phyloP scores from a whole-genome alignment of 2,329 filamentous ascomycete species.

The Neophaeococcomyces mojaviensis region DNA sequence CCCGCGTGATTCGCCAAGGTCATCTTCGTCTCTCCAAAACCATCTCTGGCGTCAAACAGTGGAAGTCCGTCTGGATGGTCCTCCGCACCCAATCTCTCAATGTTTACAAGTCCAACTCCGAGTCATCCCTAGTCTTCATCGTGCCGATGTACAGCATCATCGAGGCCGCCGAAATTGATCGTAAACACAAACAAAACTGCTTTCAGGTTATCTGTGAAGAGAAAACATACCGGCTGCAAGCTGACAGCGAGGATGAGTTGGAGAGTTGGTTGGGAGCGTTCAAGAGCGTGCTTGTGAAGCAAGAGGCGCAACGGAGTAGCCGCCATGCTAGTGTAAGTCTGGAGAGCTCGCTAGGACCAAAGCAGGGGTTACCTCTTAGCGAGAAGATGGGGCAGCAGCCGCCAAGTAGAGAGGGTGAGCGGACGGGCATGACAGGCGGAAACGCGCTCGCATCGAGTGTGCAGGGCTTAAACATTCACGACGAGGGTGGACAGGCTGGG shows the following conservation, averaged over 20 bases:
- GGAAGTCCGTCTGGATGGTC: constrained; percentile 93
- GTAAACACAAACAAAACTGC: constrained; percentile 75
- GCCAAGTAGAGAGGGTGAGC: background rate
- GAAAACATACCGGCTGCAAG: constrained; percentile 70
- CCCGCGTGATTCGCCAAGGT: constrained; percentile 89
- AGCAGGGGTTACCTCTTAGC: background rate
- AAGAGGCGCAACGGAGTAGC: constrained; percentile 5
- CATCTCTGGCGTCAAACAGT: constrained; percentile 68
- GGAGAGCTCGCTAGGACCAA: background rate
- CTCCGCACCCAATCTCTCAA: constrained; percentile 76
- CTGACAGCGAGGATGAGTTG: constrained; percentile 71
- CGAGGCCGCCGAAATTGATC: constrained; percentile 86
- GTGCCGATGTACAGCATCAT: constrained; percentile 71
- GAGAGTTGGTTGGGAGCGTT: constrained; percentile 75
- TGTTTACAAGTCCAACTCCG: constrained; percentile 84
- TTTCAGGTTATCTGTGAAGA: constrained; percentile 92
- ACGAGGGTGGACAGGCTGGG: too few relatives aligned
- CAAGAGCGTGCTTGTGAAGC: constrained; percentile 54
- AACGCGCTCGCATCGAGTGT: too few relatives aligned
- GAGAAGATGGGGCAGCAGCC: background rate
- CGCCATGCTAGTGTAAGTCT: background rate
- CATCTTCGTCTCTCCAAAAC: constrained; percentile 74
- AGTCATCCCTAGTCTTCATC: constrained; percentile 81
- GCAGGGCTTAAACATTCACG: too few relatives aligned
- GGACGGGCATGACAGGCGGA: background rate